phyloP scores from a whole-genome alignment of 208 protist genomes.

The Crithidia bombi region DNA sequence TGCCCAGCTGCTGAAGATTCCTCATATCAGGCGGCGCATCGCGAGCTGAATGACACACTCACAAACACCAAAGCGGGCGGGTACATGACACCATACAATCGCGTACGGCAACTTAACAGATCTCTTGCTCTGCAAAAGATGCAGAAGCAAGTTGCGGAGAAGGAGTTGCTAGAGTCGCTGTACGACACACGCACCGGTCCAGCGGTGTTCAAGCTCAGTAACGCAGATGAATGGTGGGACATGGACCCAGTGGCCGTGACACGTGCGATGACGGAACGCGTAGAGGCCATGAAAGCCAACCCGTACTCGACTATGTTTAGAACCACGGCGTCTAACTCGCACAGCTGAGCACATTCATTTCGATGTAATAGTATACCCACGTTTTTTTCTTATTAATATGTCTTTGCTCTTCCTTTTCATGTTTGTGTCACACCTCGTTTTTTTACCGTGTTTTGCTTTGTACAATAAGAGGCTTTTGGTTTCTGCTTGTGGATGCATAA shows the following conservation, averaged over 20 bases:
- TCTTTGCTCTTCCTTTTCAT: too few species aligned
- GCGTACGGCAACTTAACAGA: conserved; percentile 44
- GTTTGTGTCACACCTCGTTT: background rate
- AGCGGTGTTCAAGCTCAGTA: conserved; percentile 80
- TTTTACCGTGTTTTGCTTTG: background rate
- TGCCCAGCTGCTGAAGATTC: conserved; percentile 14
- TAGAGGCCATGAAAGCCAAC: conserved; percentile 37
- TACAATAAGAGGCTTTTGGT: too few species aligned
- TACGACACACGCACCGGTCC: conserved; percentile 35
- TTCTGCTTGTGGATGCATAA: too few species aligned
- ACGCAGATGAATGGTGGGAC: conserved; percentile 77
- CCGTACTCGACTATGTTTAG: conserved; percentile 34
- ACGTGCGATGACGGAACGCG: conserved; percentile 28
- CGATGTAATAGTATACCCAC: background rate
- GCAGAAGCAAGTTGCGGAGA: conserved; percentile 26
- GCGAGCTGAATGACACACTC: conserved; percentile 35
- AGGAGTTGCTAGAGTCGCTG: conserved; percentile 32
- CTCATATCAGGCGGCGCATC: conserved; percentile 32
- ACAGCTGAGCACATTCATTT: background rate
- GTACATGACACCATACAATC: conserved; percentile 50
- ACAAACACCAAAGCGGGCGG: conserved; percentile 32
- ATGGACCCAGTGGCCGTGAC: conserved; percentile 63
- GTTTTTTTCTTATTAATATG: background rate
- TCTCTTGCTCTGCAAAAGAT: conserved; percentile 22
- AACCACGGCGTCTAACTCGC: background rate